A percentile compares a stretch with the other conserved stretches of the same genome.
These are phyloP conservation scores for Boletellus emodensis DNA, from an alignment of 768 basidiomycete genomes.

Conservation along the genomic window DNA sequence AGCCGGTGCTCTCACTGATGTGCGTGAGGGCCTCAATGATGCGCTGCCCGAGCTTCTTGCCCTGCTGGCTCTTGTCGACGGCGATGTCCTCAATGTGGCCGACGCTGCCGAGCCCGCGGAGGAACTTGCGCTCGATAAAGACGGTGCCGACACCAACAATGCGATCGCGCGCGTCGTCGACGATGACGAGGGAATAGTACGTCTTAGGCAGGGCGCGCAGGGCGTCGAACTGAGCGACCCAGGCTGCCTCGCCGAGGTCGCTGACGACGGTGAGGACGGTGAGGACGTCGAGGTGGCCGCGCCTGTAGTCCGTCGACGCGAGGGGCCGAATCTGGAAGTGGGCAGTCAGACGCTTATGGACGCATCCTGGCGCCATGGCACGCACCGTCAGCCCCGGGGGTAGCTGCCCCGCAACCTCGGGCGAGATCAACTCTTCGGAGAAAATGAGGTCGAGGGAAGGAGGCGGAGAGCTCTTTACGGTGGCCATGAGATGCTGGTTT, in stretches of 20 bases:
- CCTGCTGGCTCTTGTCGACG: slow-evolving; percentile 83
- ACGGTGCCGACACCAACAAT: slow-evolving; percentile 83
- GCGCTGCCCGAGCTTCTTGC: slow-evolving; percentile 84
- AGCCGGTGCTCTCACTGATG: slow-evolving; percentile 74
- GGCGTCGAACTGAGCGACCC: slow-evolving; percentile 63
- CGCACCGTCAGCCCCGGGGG: slow-evolving; percentile 41
- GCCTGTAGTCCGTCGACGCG: slow-evolving; percentile 74
- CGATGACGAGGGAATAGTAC: slow-evolving; percentile 84
- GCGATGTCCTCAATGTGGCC: slow-evolving; percentile 99
- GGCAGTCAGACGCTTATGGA: slow-evolving; percentile 1
- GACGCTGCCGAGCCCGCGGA: slow-evolving; percentile 76
- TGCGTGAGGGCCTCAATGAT: slow-evolving; percentile 83
- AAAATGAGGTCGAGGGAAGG: slow-evolving; percentile 72
- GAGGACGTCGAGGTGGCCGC: slow-evolving; percentile 84
- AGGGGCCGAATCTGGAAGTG: slow-evolving; percentile 80
- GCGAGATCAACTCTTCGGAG: slow-evolving; percentile 64
- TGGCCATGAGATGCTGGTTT: slow-evolving; percentile 6
- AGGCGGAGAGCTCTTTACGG: slow-evolving; percentile 46
- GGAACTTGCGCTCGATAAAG: slow-evolving; percentile 93
- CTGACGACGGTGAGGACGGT: slow-evolving; percentile 65
- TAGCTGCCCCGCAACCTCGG: slow-evolving; percentile 54
- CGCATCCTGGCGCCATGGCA: background rate
- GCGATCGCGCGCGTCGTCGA: slow-evolving; percentile 66
- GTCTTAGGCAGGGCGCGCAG: slow-evolving; percentile 54
- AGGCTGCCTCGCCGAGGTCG: slow-evolving; percentile 62